A percentile compares a stretch with the other conserved stretches of the same genome.
phyloP scores from a whole-genome alignment of 345 rosid genomes.

The Raphanus sativus region DNA sequence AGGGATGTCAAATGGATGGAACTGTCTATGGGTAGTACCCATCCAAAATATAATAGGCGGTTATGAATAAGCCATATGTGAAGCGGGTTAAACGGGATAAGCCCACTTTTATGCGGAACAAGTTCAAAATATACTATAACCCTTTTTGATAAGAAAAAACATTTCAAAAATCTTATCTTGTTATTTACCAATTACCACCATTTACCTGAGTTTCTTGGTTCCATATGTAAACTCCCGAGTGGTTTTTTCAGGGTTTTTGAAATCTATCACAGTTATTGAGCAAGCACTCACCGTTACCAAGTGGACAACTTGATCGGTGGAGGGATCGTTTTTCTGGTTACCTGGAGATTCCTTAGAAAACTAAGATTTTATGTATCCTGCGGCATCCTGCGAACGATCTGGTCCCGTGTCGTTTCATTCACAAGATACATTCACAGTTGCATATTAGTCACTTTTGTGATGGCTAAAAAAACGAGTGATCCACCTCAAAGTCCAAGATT shows the following conservation, averaged over 20 bases:
- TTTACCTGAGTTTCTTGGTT: not conserved
- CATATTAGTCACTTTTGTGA: not conserved
- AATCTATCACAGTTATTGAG: conserved; percentile 4
- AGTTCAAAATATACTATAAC: not conserved
- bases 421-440: not conserved
- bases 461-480: conserved; percentile 3
- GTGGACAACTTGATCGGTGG: conserved; percentile 24
- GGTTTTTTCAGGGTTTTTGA: not conserved
- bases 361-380: not conserved
- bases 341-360: not conserved
- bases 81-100: not conserved
- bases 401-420: no score
- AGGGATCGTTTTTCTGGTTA: conserved; percentile 1
- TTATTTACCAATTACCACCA: not conserved
- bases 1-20: no score
- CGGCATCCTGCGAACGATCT: not conserved
- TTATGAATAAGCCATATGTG: not conserved
- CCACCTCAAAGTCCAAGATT: conserved; percentile 10
- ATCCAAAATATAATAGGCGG: not conserved
- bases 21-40: no score
- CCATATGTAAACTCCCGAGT: not conserved
- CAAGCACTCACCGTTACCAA: not conserved
- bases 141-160: no score
- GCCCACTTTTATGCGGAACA: not conserved
- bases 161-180: not conserved